Evolutionary conservation across 2,329 filamentous ascomycete species (phyloP), one percentile per base, ranked within the genome.

Genomic region (Trichoderma afroharzianum): DNA sequence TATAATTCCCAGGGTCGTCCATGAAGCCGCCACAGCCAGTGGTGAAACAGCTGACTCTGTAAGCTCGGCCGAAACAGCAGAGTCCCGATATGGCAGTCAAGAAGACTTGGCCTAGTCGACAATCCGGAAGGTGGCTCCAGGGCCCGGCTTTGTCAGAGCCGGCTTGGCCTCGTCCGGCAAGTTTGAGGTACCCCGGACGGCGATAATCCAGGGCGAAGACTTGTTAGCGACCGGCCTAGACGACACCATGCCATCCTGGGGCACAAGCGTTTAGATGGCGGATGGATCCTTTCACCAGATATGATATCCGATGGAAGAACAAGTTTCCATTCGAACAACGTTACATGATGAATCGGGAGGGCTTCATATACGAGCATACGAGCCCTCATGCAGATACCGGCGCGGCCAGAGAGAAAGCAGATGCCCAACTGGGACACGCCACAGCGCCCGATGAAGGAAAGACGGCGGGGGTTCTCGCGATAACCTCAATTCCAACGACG

Each of bases 91-190:
- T 43, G 39, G 66, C 66, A 62, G 66, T 62, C 66, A 50, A 61
- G 14, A 50, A 55, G 26, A 39, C 12, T 53, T 53, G 21, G 67
- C 21, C 68, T 70, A 63, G 39, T 18, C 6, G 18, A 70, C 43
- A 70, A 70, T 70, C 59, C 59, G 68, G 68, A 70, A 70, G 68
- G 68, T 70, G 47, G 59, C 68, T 63, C 68, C 59, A 63, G 24
- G 39, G 28, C 32, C 57, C 57, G 66, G 66, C 66, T 53, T n/a
- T 43, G 11, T 21, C 55, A 32, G n/a, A 28, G 33, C 36, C 55
- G 55, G 12, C 36, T 32, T 68, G 66, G 28, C 66, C 66, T 24
- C 32, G 36, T n/a, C 39, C 55, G 36, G 36, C 39, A 68, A 59
- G 55, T 59, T 30, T 32, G 55, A 53, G 39, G 53, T 26, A 33